Percentiles rank a stretch among this genome's conserved stretches.
Evolutionary conservation across 345 rosid genomes (phyloP).

Genomic region (Citrus australasica): DNA sequence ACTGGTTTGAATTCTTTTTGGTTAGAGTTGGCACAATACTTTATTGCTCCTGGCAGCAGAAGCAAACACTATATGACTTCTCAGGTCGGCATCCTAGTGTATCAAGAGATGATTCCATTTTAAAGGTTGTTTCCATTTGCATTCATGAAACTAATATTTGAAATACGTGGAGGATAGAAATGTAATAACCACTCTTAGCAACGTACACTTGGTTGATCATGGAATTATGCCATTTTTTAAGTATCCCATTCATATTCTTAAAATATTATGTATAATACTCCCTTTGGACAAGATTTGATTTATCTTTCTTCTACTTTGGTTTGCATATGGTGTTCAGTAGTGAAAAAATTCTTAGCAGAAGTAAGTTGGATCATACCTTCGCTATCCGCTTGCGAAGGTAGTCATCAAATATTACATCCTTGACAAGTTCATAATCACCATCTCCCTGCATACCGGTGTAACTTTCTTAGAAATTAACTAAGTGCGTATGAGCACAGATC

Average conservation of each 20-base stretch:
- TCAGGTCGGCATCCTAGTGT: background rate
- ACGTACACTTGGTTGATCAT: background rate
- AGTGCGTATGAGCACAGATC: background rate
- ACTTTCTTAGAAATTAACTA: background rate
- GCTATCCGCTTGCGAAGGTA: constrained; percentile 73
- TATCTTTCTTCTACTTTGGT: background rate
- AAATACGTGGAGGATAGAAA: background rate
- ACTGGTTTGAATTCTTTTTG: background rate
- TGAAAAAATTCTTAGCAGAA: background rate
- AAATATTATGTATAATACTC: background rate
- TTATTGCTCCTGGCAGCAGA: background rate
- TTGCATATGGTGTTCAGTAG: background rate
- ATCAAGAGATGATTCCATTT: background rate
- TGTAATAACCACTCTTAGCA: no score
- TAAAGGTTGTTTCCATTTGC: background rate
- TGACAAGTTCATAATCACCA: constrained; percentile 91
- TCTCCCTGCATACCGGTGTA: constrained; percentile 57
- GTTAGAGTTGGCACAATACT: background rate
- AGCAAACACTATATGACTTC: background rate
- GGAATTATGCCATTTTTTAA: background rate
- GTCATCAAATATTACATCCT: constrained; percentile 76
- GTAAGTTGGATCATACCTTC: constrained; percentile 44
- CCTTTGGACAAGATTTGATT: background rate
- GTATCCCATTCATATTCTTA: background rate
- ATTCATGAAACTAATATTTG: background rate